Evolutionary conservation across 116 monocot genomes (phyloP), one percentile per base, ranked within the genome.

Genomic region (Trichopus zeylanicus): DNA sequence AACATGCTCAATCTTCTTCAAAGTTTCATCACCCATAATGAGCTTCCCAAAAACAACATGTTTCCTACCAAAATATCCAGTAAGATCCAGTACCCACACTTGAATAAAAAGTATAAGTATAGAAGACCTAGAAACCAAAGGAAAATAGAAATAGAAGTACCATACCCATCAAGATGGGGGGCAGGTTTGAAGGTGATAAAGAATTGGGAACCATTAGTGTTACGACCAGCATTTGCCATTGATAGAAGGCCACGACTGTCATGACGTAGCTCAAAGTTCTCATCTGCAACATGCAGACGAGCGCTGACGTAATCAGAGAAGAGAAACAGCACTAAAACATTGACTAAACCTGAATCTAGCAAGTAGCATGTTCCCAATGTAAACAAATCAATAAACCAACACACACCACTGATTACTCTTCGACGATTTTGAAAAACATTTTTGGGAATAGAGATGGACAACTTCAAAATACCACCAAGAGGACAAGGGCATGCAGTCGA

Each of bases 11-110:
- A 98, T 81, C 51, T 75, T 80, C 68, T 72, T 91, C 55, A 98
- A 60, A 42, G 77, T 76, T 55, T 82, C 82, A 55, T 80, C 66
- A 15, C 98, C 98, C 5, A 47, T 12, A 51, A 91, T 63, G 49
- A 98, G 88, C 77, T 91, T 98, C 32, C 98, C 98, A 81, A 98
- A 98, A 61, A 98, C 91, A 73, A 88, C 91, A 78, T 91, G 91
- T 58, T 89, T 95, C 71, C 94, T 95, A 69, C 48, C 20, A 59
- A 49, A 15, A 32, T 28, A 49, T 5, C 23, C 28, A 29, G 10
- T 26, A 22, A 56, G 9, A 10, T 38, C 35, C 3, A 10, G 5
- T n/a, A n/a, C n/a, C n/a, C n/a, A n/a, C n/a, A n/a, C n/a, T n/a
- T n/a, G n/a, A n/a, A n/a, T n/a, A n/a, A n/a, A n/a, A n/a, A n/a